Conservation (phyloP, 306 rosid genomes). For the Sesbania bispinosa region DNA sequence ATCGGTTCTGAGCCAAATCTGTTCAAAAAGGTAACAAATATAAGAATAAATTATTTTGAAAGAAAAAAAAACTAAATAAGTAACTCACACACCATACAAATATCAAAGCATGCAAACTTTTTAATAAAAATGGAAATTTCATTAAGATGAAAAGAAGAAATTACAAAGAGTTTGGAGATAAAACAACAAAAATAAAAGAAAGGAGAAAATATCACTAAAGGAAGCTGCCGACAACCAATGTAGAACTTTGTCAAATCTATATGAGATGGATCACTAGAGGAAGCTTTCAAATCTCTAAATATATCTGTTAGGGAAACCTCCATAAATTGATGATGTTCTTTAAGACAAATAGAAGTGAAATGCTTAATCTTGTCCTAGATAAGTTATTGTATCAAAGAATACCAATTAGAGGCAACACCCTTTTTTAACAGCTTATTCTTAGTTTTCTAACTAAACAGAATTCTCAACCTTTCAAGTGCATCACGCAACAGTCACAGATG, state of each 20-base stretch:
- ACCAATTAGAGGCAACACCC: not conserved
- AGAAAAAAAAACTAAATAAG: not conserved
- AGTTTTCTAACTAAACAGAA: not conserved
- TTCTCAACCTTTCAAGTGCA: not conserved
- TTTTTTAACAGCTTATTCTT: not conserved
- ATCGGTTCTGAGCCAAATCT: constrained; percentile 97
- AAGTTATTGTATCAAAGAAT: not conserved
- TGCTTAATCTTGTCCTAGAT: not conserved
- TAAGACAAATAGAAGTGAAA: not conserved
- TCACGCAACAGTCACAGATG: not conserved
- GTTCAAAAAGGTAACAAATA: constrained; percentile 18
- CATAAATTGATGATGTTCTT: not conserved
- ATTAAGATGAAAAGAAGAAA: constrained; percentile 5
- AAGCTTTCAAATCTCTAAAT: not conserved
- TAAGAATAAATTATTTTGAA: constrained; percentile 1
- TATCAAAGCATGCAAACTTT: not conserved
- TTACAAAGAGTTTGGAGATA: not conserved
- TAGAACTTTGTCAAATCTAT: too few relatives aligned
- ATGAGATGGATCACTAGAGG: too few relatives aligned
- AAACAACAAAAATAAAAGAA: not conserved
- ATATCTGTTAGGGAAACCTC: not conserved
- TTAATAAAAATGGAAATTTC: not conserved
- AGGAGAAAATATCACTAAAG: not conserved
- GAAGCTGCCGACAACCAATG: not conserved
- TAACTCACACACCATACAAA: not conserved